Evolutionary conservation across 306 rosid genomes (phyloP).

Genomic region (Dicorynia guianensis): DNA sequence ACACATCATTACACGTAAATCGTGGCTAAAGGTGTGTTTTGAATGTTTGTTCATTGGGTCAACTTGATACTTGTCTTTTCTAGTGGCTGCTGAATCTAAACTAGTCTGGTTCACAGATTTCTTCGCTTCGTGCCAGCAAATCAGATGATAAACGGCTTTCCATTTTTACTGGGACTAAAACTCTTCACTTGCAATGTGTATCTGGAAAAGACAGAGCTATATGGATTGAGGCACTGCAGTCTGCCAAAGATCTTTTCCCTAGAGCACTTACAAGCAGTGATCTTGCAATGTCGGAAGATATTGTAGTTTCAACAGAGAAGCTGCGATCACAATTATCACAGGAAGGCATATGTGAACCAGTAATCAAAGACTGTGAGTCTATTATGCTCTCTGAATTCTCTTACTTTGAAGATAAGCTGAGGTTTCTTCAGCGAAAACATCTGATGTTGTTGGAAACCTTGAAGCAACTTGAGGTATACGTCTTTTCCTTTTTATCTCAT

Average conservation of each 20-base stretch:
- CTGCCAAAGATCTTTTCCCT: slow-evolving; percentile 94
- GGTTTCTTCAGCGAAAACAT: slow-evolving; percentile 82
- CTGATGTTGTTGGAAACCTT: slow-evolving; percentile 77
- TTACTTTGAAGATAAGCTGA: slow-evolving; percentile 78
- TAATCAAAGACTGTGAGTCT: slow-evolving; percentile 86
- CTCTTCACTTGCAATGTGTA: slow-evolving; percentile 87
- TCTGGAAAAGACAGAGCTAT: slow-evolving; percentile 84
- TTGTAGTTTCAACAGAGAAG: slow-evolving; percentile 91
- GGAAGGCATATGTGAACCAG: slow-evolving; percentile 77
- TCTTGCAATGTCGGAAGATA: slow-evolving; percentile 76
- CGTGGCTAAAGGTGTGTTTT: slow-evolving; percentile 20
- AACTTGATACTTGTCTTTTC: slow-evolving; percentile 31
- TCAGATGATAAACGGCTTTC: slow-evolving; percentile 96
- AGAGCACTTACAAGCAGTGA: slow-evolving; percentile 75
- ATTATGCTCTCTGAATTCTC: slow-evolving; percentile 89
- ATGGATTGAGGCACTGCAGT: slow-evolving; percentile 90
- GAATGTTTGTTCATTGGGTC: slow-evolving; percentile 29
- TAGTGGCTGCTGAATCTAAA: slow-evolving; percentile 43
- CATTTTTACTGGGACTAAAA: slow-evolving; percentile 92
- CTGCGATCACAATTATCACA: slow-evolving; percentile 72
- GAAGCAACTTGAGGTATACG: slow-evolving; percentile 86
- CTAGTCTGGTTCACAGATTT: slow-evolving; percentile 72
- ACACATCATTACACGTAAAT: slow-evolving; percentile 11
- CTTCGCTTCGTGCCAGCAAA: slow-evolving; percentile 95
- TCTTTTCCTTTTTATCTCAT: slow-evolving; percentile 27